Conservation (phyloP, 176 grass and related monocot species). For the Raddia guianensis region DNA sequence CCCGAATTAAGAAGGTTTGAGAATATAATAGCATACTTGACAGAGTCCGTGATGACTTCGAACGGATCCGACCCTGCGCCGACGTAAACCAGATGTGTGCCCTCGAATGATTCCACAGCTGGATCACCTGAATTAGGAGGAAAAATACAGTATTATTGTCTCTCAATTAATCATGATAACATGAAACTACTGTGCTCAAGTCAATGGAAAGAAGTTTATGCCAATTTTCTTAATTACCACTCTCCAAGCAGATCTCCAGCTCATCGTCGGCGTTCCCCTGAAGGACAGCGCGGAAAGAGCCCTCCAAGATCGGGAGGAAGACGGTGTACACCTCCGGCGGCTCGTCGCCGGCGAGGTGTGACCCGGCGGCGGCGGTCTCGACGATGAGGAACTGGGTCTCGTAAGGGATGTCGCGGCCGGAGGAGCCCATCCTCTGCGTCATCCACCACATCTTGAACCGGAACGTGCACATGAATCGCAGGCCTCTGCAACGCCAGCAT, state of each 20-base stretch:
- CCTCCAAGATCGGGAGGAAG: conserved; percentile 79
- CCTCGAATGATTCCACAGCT: conserved; percentile 69
- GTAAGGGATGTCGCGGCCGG: conserved; percentile 61
- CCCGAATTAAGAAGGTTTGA: conserved; percentile 19
- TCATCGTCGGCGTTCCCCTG: conserved; percentile 77
- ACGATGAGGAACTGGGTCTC: conserved; percentile 85
- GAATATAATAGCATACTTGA: conserved; percentile 61
- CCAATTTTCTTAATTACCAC: conserved; percentile 44
- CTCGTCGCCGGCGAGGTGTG: conserved; percentile 24
- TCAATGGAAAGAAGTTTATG: not conserved
- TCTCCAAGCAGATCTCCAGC: conserved; percentile 84
- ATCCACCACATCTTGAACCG: conserved; percentile 96
- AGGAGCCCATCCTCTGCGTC: conserved; percentile 82
- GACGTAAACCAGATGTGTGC: conserved; percentile 77
- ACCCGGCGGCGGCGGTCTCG: conserved; percentile 39
- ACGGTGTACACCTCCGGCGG: conserved; percentile 58
- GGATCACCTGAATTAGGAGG: conserved; percentile 55
- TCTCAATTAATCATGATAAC: not conserved
- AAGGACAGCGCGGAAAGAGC: conserved; percentile 70
- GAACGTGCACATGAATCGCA: conserved; percentile 82
- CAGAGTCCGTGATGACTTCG: conserved; percentile 69
- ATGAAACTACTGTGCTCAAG: conserved; percentile 22
- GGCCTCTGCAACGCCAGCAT: conserved; percentile 43
- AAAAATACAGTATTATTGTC: conserved; percentile 15
- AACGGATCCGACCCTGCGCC: conserved; percentile 70